Percentiles rank a stretch among this genome's conserved stretches.
Evolutionary conservation across 306 rosid species (phyloP).

Genomic region (Gynostemma pentaphyllum): DNA sequence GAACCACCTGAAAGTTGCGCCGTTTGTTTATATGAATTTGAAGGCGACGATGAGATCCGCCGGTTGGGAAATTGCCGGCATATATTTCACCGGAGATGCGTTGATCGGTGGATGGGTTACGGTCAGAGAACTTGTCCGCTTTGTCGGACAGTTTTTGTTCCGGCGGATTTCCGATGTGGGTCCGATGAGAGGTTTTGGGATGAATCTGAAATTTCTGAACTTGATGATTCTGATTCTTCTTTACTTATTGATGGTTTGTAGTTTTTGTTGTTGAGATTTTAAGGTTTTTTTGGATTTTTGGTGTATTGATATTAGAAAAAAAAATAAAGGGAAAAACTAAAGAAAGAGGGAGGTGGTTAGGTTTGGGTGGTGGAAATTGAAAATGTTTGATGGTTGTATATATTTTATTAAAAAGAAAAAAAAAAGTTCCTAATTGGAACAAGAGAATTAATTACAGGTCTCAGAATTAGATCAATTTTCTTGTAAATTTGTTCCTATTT

Average conservation of each 20-base stretch:
- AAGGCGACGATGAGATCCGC: slow-evolving; percentile 64
- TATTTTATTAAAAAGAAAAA: neutral
- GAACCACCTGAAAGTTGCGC: slow-evolving; percentile 65
- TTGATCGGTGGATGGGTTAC: slow-evolving; percentile 91
- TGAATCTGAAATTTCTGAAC: slow-evolving; percentile 51
- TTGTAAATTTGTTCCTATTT: neutral
- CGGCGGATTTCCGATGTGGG: slow-evolving; percentile 41
- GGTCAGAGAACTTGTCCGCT: slow-evolving; percentile 77
- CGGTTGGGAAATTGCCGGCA: slow-evolving; percentile 68
- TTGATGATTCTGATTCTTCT: slow-evolving; percentile 27
- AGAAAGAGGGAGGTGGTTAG: neutral
- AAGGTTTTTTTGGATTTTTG: slow-evolving; percentile 1
- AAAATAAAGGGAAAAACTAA: neutral
- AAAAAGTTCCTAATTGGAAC: slow-evolving; percentile 3
- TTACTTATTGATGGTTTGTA: slow-evolving; percentile 23
- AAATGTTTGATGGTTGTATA: slow-evolving; percentile 5
- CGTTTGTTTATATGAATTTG: slow-evolving; percentile 66
- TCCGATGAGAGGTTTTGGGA: slow-evolving; percentile 48
- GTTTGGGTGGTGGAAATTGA: neutral
- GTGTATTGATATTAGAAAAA: neutral
- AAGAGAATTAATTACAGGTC: neutral
- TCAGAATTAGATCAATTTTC: neutral
- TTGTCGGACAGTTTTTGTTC: slow-evolving; percentile 61
- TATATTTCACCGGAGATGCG: slow-evolving; percentile 59
- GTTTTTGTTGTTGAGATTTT: neutral